phyloP scores from a whole-genome alignment of 148 eudicot species.

The Chenopodium formosanum region DNA sequence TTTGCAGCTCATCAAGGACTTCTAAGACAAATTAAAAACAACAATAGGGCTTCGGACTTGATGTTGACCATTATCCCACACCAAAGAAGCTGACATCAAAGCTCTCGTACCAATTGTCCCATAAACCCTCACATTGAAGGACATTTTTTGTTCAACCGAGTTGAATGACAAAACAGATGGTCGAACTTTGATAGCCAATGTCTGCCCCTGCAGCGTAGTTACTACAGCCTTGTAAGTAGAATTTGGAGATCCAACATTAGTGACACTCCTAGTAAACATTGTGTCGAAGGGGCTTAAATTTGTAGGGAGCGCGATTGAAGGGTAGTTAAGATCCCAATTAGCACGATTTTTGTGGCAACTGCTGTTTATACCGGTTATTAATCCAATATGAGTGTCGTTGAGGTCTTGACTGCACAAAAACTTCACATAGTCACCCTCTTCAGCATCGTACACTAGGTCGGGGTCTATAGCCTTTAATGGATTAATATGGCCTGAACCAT shows the following conservation, averaged over 20 bases:
- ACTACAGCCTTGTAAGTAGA: conserved; percentile 24
- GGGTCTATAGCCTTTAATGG: conserved; percentile 33
- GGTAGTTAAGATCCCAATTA: conserved; percentile 38
- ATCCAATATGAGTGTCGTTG: not conserved
- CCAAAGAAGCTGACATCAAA: conserved; percentile 36
- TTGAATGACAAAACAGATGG: conserved; percentile 31
- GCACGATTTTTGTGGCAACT: not conserved
- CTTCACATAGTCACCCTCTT: conserved; percentile 27
- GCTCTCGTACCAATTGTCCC: conserved; percentile 26
- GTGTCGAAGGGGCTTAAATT: conserved; percentile 19
- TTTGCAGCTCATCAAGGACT: too few species aligned
- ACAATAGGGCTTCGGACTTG: conserved; percentile 52
- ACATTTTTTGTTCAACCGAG: conserved; percentile 22
- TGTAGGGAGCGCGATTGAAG: conserved; percentile 30
- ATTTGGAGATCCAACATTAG: conserved; percentile 35
- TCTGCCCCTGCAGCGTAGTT: not conserved
- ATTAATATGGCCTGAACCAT: conserved; percentile 39
- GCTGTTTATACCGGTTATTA: conserved; percentile 24
- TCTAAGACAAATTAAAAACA: conserved; percentile 29
- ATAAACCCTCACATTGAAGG: conserved; percentile 27
- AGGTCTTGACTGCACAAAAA: conserved; percentile 39
- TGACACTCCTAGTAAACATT: conserved; percentile 34
- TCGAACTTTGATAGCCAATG: conserved; percentile 21
- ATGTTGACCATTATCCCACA: conserved; percentile 49
- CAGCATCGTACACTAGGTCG: conserved; percentile 35